Evolutionary conservation across 2,329 filamentous ascomycete genomes (phyloP), one percentile per base, ranked within the genome.

Genomic region (Calonectria pseudoturangicola): DNA sequence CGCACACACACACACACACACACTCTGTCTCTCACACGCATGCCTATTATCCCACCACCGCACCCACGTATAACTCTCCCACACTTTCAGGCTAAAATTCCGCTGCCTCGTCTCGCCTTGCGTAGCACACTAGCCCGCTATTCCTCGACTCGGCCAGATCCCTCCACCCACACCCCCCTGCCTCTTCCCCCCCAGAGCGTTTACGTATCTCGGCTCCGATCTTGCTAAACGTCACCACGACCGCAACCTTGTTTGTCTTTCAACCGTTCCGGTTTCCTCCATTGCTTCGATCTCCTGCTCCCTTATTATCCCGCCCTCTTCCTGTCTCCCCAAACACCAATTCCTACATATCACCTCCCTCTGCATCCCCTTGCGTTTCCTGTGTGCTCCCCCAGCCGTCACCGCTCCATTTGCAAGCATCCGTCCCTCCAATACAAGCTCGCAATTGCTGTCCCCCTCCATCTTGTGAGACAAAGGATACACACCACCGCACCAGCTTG

Each of bases 81-180:
- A 27, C 63, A 71, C 43, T 66, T 66, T 71, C 68, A 62, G 68
- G 51, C 63, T 66, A 71, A 66, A 71, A 66, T 54, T 58, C 62
- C n/a, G 39, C 21, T 47, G 68, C 68, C 67, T 70, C 39, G 60
- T 56, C 63, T 67, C 36, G 68, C 63, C 68, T 67, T 54, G 56
- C 63, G 41, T 62, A 5, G 68, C 28, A 33, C 68, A 45, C 50
- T 54, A 33, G 39, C 62, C 50, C 25, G 48, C 33, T 16, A 18
- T 47, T 36, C 50, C 33, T 45, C 15, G 30, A 27, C 33, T 56
- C 65, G 28, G 39, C 54, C 62, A 58, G 41, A 43, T 39, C 47
- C 28, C 51, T 50, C 33, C 51, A 9, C 39, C n/a, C 28, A 45
- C 30, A 27, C 43, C 63, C 21, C 36, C 25, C 21, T n/a, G 10